A percentile compares a stretch with the other conserved stretches of the same genome.
These are phyloP conservation scores for Cystofilobasidium ferigula DNA, from an alignment of 768 basidiomycete genomes.

Conservation along the genomic window DNA sequence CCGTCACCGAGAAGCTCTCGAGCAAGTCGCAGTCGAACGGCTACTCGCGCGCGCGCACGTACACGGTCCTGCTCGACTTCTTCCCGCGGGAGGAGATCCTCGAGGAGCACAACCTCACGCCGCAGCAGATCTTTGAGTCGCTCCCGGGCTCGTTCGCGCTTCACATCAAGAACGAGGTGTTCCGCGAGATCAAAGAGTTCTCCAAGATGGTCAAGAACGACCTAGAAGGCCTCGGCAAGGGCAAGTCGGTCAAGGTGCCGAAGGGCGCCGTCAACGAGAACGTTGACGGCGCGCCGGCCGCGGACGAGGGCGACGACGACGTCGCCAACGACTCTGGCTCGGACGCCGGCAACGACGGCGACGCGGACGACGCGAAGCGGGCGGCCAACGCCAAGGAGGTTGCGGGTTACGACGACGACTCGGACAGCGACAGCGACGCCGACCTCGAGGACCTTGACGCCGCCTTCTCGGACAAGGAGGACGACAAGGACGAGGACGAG, in stretches of 20 bases:
- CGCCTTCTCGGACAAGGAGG: slow-evolving; percentile 29
- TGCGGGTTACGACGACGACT: slow-evolving; percentile 30
- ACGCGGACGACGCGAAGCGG: slow-evolving; percentile 31
- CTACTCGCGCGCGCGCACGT: slow-evolving; percentile 61
- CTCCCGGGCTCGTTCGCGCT: slow-evolving; percentile 67
- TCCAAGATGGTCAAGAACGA: slow-evolving; percentile 65
- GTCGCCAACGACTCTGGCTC: slow-evolving; percentile 45
- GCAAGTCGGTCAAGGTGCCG: slow-evolving; percentile 43
- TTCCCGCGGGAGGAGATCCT: slow-evolving; percentile 76
- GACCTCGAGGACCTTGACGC: slow-evolving; percentile 25
- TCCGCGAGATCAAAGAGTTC: slow-evolving; percentile 71
- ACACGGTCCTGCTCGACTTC: slow-evolving; percentile 68
- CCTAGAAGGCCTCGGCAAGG: slow-evolving; percentile 56
- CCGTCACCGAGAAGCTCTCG: slow-evolving; percentile 65
- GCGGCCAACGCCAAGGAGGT: slow-evolving; percentile 21
- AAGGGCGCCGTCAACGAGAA: slow-evolving; percentile 45
- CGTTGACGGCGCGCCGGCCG: slow-evolving; percentile 4
- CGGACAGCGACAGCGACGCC: slow-evolving; percentile 42
- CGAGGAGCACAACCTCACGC: slow-evolving; percentile 66
- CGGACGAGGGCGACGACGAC: slow-evolving; percentile 65
- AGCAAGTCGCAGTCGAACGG: slow-evolving; percentile 45
- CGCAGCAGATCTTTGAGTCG: slow-evolving; percentile 58
- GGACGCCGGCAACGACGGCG: slow-evolving; percentile 31
- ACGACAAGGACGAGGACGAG: slow-evolving; percentile 31
- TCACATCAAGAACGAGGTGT: slow-evolving; percentile 72